These are phyloP conservation scores for Aspergillus melleus DNA, from an alignment of 2,329 filamentous ascomycete species.

Conservation along the genomic window DNA sequence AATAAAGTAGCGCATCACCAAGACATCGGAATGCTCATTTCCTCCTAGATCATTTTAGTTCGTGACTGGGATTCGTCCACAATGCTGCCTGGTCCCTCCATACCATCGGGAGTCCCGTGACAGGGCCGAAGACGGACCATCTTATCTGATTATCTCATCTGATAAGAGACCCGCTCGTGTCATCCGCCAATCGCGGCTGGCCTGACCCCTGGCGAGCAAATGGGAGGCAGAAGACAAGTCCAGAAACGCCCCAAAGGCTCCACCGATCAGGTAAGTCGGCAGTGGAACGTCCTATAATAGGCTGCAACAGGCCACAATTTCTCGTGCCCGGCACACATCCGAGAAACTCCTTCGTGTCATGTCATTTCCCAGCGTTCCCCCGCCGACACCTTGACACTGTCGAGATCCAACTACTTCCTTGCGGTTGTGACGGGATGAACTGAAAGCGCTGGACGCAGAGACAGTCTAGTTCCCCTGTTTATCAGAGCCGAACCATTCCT, in stretches of 20 bases:
- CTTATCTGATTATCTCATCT: slow-evolving; percentile 1
- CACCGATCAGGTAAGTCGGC: not conserved
- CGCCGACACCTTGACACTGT: not conserved
- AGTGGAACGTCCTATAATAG: not conserved
- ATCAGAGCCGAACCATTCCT: not conserved
- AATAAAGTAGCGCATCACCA: too few species aligned
- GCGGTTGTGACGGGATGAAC: not conserved
- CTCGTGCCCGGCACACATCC: not conserved
- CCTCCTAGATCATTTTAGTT: too few species aligned
- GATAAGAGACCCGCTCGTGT: not conserved
- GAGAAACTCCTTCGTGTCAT: not conserved
- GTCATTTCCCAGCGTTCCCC: not conserved
- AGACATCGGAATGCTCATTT: too few species aligned
- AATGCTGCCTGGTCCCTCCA: too few species aligned
- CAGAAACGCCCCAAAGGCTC: not conserved
- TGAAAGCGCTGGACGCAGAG: not conserved
- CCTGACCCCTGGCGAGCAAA: too few species aligned
- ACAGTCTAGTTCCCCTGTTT: not conserved
- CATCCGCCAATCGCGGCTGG: not conserved
- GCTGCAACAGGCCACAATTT: not conserved
- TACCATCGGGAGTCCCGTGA: not conserved
- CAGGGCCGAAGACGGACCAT: slow-evolving; percentile 14
- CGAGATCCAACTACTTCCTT: not conserved
- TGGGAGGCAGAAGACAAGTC: not conserved
- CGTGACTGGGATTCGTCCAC: too few species aligned